A percentile compares a stretch with the other conserved stretches of the same genome.
phyloP scores from a whole-genome alignment of 139 green algal species.

The Tetradesmus lagerheimii region DNA sequence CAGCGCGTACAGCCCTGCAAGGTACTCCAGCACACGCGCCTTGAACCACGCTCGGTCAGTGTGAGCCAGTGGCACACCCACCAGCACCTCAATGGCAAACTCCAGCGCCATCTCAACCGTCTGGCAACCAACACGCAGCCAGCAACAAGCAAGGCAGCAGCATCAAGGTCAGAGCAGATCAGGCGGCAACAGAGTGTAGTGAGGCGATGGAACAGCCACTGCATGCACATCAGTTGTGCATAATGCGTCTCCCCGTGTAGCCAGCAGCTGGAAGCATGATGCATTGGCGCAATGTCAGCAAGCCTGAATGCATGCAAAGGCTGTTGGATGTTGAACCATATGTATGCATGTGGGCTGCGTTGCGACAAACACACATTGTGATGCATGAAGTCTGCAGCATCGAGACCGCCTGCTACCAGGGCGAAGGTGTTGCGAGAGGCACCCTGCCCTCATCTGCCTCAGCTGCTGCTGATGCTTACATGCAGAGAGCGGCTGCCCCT shows the following conservation, averaged over 20 bases:
- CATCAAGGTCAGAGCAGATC: background rate
- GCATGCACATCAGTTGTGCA: background rate
- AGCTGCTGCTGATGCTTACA: background rate
- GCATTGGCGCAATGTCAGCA: no score
- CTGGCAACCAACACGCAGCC: conserved; percentile 11
- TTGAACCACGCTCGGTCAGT: conserved; percentile 48
- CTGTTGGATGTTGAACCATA: no score
- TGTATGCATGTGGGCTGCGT: no score
- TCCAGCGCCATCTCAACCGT: conserved; percentile 41
- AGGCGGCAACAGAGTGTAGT: background rate
- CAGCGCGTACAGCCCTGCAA: conserved; percentile 45
- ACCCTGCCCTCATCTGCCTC: no score
- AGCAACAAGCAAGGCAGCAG: background rate
- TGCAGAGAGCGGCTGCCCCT: background rate
- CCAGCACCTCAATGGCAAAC: conserved; percentile 47
- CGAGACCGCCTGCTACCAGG: no score
- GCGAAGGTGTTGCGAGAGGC: no score
- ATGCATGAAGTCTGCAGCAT: no score
- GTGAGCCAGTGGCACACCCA: conserved; percentile 18
- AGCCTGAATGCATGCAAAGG: no score
- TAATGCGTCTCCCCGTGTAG: no score
- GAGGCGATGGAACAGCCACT: background rate
- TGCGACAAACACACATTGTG: no score
- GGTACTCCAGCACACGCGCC: conserved; percentile 7
- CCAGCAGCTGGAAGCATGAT: no score